Evolutionary conservation across 202 grass and related monocot species (phyloP).

Genomic region (Saccharum hybrid): DNA sequence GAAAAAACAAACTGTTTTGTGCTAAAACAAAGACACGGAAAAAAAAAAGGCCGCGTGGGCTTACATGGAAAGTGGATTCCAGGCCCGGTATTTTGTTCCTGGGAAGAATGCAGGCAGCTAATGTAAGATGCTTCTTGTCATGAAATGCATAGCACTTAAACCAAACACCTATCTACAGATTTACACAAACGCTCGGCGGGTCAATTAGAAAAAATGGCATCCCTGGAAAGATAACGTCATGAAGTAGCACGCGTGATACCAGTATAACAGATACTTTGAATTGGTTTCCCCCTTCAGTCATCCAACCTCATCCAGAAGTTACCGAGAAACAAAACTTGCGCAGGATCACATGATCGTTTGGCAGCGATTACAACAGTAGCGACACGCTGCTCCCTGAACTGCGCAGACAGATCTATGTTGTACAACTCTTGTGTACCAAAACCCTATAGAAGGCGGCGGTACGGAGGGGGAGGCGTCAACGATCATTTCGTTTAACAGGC

Average conservation of each 20-base stretch:
- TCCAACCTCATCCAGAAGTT: conserved; percentile 30
- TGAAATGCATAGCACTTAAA: neutral
- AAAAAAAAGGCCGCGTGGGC: neutral
- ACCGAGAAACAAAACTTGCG: conserved; percentile 41
- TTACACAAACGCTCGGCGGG: neutral
- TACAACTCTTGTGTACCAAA: conserved; percentile 42
- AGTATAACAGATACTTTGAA: neutral
- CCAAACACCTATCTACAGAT: neutral
- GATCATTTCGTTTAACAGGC: conserved; percentile 19
- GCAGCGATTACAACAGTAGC: conserved; percentile 32
- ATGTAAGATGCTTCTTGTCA: neutral
- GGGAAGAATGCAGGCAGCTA: neutral
- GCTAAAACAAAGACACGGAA: no score
- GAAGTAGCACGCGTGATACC: neutral
- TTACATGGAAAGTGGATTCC: neutral
- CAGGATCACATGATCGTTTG: conserved; percentile 30
- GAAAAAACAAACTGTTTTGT: no score
- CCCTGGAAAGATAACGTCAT: neutral
- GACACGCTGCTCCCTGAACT: neutral
- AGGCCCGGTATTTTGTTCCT: neutral
- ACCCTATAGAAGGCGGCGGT: conserved; percentile 25
- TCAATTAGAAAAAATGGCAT: neutral
- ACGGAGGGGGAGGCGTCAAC: neutral
- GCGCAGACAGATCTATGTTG: conserved; percentile 34
- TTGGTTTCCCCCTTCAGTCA: neutral